A percentile compares a stretch with the other conserved stretches of the same genome.
These are phyloP conservation scores for Saturnispora silvae DNA, from an alignment of 805 yeast species.

Conservation along the genomic window DNA sequence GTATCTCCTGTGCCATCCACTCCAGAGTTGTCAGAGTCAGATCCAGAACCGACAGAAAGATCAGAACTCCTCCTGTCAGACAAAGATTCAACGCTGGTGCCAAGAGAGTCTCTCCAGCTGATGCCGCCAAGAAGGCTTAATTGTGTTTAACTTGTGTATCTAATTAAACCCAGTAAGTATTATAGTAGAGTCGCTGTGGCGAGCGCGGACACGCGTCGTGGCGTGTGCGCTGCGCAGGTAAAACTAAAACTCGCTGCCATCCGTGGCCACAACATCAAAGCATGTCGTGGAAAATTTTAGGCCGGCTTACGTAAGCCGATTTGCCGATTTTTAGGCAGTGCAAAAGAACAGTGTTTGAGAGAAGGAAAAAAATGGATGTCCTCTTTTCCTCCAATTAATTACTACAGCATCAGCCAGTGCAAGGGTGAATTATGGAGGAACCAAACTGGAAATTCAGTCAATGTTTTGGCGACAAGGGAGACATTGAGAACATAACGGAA, in stretches of 20 bases:
- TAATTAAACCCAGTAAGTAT: background rate
- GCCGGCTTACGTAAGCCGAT: no score
- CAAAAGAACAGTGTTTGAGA: no score
- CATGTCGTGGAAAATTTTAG: no score
- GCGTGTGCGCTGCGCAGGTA: no score
- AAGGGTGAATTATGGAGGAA: slow-evolving; percentile 18
- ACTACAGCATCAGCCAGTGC: no score
- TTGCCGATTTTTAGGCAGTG: no score
- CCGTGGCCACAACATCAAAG: no score
- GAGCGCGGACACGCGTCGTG: no score
- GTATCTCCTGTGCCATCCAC: slow-evolving; percentile 99
- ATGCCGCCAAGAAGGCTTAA: slow-evolving; percentile 89
- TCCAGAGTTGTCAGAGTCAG: slow-evolving; percentile 99
- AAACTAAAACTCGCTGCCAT: no score
- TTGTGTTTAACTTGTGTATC: slow-evolving; percentile 14
- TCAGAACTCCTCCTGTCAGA: slow-evolving; percentile 98
- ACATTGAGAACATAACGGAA: slow-evolving; percentile 87
- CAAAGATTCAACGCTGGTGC: slow-evolving; percentile 89
- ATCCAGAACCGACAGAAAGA: slow-evolving; percentile 97
- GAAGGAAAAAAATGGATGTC: background rate
- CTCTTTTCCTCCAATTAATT: background rate
- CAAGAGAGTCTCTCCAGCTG: slow-evolving; percentile 92
- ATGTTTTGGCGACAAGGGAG: slow-evolving; percentile 98
- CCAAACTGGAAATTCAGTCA: slow-evolving; percentile 78
- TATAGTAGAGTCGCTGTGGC: no score